phyloP scores from a whole-genome alignment of 768 basidiomycete genomes.

The Dacryopinax primogenitus region DNA sequence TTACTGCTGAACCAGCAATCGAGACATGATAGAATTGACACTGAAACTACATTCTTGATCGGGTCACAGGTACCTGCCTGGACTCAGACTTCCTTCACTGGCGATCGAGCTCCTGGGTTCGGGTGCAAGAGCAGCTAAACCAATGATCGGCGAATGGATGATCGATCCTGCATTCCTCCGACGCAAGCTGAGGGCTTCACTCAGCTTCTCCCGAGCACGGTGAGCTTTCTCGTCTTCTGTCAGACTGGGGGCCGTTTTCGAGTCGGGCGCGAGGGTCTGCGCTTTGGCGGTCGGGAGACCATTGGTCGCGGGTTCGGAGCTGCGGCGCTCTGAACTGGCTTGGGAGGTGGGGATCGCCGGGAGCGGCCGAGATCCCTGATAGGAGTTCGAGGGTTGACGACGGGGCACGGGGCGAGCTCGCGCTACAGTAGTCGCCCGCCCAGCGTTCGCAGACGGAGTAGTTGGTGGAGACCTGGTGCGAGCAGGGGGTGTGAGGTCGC shows the following conservation, averaged over 20 bases:
- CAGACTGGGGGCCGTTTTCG: background rate
- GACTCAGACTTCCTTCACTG: no score
- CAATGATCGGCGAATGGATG: no score
- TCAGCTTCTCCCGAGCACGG: background rate
- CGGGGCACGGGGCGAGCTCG: background rate
- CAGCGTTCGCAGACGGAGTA: background rate
- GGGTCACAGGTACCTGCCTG: constrained; percentile 1
- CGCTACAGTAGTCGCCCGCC: background rate
- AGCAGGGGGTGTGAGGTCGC: background rate
- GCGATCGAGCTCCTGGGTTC: no score
- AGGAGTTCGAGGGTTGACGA: background rate
- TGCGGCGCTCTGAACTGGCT: background rate
- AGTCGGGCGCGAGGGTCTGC: background rate
- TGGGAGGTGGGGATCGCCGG: background rate
- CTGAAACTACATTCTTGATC: background rate
- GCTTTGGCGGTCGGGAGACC: background rate
- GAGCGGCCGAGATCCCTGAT: background rate
- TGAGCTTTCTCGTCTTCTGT: background rate
- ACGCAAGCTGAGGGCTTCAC: background rate
- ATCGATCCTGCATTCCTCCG: background rate
- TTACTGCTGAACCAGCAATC: background rate
- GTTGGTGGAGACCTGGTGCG: background rate
- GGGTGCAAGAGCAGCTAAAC: no score
- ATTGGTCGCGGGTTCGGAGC: background rate
- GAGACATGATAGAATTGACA: background rate